Evolutionary conservation across 73 alveolate species (phyloP), one percentile per base, ranked within the genome.

Genomic region (Blepharisma japonicum): DNA sequence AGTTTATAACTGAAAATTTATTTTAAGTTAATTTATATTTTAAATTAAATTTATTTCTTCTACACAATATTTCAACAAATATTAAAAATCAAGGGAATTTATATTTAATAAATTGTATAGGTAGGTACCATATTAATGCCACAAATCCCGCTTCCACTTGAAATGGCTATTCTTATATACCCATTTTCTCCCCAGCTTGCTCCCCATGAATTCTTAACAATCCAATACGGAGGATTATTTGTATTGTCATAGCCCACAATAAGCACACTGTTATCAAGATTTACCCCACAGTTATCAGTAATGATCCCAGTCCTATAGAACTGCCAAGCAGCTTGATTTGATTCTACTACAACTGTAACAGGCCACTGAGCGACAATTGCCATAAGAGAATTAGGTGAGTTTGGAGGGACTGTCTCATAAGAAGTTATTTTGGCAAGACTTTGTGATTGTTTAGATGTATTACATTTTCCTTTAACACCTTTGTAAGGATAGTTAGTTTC

Each of bases 401-500:
- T 74, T n/a, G 45, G 77, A 20, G 74, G n/a, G 18, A 61, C 74
- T 14, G 14, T 39, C 14, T n/a, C 23, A 39, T 61, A 61, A 18
- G 74, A 61, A 8, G 74, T 14, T n/a, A 61, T 61, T 61, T 14
- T 18, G 23, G 74, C 74, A 18, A 25, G 48, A 14, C n/a, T 5
- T 61, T 14, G 49, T 18, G 49, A 0, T 20, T n/a, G 47, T 39
- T 20, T 20, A 25, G 74, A 20, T 48, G 14, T 61, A 25, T 68
- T 32, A 32, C 91, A 84, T 4, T 61, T 20, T 68, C 82, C 89
- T 54, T 80, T 87, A 8, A 9, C 76, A 56, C 90, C 91, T 6
- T 11, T 85, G 86, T 93, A 91, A 9, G 96, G 92, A 84, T 93
- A 95, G 79, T 86, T 92, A 45, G 82, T 76, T 81, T 94, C 97